Conservation (phyloP, 305 asterid genomes). For the Ilex paraguariensis region DNA sequence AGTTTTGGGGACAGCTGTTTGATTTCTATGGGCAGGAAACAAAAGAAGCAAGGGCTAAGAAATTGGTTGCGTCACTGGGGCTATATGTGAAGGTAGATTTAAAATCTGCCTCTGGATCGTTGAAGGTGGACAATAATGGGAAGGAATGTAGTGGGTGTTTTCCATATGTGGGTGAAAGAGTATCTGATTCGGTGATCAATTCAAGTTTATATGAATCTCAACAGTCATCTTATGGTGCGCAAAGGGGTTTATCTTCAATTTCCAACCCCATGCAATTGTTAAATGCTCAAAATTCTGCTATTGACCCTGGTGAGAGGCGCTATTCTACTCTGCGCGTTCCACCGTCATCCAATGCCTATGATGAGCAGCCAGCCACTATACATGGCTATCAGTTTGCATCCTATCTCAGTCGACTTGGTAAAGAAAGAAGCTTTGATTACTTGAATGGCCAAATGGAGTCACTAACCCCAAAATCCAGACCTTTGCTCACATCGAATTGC, state of each 20-base stretch:
- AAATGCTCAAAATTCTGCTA: neutral
- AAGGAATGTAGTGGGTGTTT: neutral
- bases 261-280: constrained; percentile 1
- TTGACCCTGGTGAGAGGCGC: constrained; percentile 2
- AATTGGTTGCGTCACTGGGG: constrained; percentile 46
- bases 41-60: constrained; percentile 65
- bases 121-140: neutral
- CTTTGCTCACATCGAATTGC: constrained; percentile 35
- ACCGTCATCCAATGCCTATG: neutral
- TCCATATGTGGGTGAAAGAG: neutral
- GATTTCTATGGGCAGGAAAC: constrained; percentile 74
- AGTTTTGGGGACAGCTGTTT: constrained; percentile 95
- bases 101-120: neutral
- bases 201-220: neutral
- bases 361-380: neutral
- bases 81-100: neutral
- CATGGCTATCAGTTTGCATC: neutral
- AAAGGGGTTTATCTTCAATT: neutral
- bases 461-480: constrained; percentile 30
- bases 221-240: neutral
- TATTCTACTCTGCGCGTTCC: constrained; percentile 1
- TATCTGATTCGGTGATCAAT: neutral
- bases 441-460: constrained; percentile 26
- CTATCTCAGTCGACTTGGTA: neutral
- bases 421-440: neutral